phyloP scores from a whole-genome alignment of 2,329 filamentous ascomycete genomes.

The Penicillium sclerotigenum region DNA sequence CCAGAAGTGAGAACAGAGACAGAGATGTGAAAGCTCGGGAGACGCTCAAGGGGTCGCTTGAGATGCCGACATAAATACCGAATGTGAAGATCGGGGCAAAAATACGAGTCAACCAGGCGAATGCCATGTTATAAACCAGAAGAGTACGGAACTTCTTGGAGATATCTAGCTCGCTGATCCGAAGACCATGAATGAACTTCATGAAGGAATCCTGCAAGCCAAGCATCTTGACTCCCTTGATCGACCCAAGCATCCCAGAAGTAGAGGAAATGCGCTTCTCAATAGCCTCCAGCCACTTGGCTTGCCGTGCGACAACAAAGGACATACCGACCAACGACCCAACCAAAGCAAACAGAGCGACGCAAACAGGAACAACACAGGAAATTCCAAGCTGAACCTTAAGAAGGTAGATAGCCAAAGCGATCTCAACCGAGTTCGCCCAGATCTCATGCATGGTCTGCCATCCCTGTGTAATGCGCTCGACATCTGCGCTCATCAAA shows the following conservation, averaged over 20 bases:
- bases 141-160: slow-evolving; percentile 44
- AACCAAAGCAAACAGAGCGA: slow-evolving; percentile 41
- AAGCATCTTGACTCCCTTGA: slow-evolving; percentile 53
- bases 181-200: slow-evolving; percentile 39
- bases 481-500: slow-evolving; percentile 48
- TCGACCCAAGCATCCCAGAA: slow-evolving; percentile 47
- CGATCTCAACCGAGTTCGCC: slow-evolving; percentile 46
- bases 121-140: slow-evolving; percentile 42
- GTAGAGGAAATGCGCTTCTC: slow-evolving; percentile 51
- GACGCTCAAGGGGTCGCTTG: slow-evolving; percentile 41
- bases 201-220: slow-evolving; percentile 46
- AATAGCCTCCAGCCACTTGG: slow-evolving; percentile 51
- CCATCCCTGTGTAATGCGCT: slow-evolving; percentile 44
- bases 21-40: slow-evolving; percentile 48
- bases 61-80: slow-evolving; percentile 43
- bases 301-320: slow-evolving; percentile 41
- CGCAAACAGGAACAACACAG: slow-evolving; percentile 45
- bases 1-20: slow-evolving; percentile 47
- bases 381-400: slow-evolving; percentile 44
- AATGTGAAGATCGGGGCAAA: slow-evolving; percentile 48
- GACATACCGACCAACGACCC: slow-evolving; percentile 36
- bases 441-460: slow-evolving; percentile 46
- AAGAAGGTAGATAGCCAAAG: slow-evolving; percentile 45
- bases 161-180: slow-evolving; percentile 41
- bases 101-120: slow-evolving; percentile 41